Base-by-base conservation (phyloP, 495 filamentous ascomycete species). In the Penicillium soppii region DNA sequence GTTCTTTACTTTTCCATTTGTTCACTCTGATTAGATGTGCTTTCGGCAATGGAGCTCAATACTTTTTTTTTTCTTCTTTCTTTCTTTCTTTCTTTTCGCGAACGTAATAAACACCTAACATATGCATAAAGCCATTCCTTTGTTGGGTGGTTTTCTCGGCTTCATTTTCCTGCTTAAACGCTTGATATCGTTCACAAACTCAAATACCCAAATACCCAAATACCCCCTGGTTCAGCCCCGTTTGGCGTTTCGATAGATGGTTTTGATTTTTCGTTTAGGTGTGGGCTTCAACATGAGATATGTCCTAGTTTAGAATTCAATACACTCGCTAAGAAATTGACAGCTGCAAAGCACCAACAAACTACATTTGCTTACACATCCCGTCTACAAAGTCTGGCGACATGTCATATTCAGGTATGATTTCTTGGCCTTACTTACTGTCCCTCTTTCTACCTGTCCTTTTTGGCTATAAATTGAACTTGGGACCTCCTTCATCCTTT, bases 21-120 rank as follows among this genome's bases (percentile, higher is more conserved):
- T n/a, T n/a, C n/a, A n/a, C 22, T 39, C 41, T 48, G 57, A 49
- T 53, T 63, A 62, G 62, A 63, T 50, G 13, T 53, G 56, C 43
- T 58, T 25, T 29, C 39, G 52, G 56, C 57, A 37, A 13, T 25
- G 57, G 57, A 51, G 57, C 61, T 53, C 16, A 25, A 40, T 56
- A 21, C 27, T 56, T 50, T 43, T 32, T 19, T 23, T 17, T 50
- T 43, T 32, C 41, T 47, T 20, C 21, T 54, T 45, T 41, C 20
- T 32, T 10, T 33, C 32, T 47, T 39, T 43, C 35, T 25, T 36
- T 42, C 26, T 7, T 40, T 25, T 30, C 37, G 21, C 36, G 33
- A 15, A 40, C 44, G 50, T 52, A 50, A 37, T 56, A 62, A 42
- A 54, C 56, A 50, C 54, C 54, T 57, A 37, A 54, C 58, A 51